phyloP scores from a whole-genome alignment of 2,329 filamentous ascomycete genomes.

The Apiospora arundinis region DNA sequence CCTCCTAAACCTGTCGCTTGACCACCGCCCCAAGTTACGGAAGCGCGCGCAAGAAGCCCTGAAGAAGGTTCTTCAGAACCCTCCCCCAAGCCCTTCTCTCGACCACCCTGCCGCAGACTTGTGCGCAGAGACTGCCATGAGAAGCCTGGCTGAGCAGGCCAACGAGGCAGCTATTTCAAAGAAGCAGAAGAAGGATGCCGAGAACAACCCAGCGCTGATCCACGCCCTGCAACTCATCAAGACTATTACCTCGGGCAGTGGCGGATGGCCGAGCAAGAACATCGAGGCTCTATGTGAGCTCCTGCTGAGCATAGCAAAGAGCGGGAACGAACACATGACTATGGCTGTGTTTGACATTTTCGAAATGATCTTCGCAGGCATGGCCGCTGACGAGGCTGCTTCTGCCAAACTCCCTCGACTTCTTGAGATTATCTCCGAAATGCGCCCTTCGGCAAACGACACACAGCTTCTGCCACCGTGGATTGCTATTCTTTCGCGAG shows the following conservation, averaged over 20 bases:
- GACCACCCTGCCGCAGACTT: constrained; percentile 96
- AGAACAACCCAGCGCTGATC: constrained; percentile 83
- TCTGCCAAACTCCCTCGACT: constrained; percentile 89
- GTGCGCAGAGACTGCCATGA: constrained; percentile 90
- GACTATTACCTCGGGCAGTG: constrained; percentile 83
- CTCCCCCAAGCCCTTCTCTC: constrained; percentile 87
- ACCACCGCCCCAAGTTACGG: constrained; percentile 89
- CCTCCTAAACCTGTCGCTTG: constrained; percentile 82
- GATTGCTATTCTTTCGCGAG: constrained; percentile 93
- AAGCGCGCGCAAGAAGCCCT: constrained; percentile 92
- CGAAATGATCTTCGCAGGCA: constrained; percentile 92
- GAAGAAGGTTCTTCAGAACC: constrained; percentile 79
- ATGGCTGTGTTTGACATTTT: constrained; percentile 98
- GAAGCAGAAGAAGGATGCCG: constrained; percentile 71
- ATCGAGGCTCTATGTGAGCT: constrained; percentile 92
- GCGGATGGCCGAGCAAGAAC: constrained; percentile 95
- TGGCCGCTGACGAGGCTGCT: constrained; percentile 78
- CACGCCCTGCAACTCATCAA: constrained; percentile 93
- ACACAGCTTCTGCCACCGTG: constrained; percentile 93
- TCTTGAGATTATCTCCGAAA: constrained; percentile 88
- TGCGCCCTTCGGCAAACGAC: constrained; percentile 91
- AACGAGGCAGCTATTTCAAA: constrained; percentile 65
- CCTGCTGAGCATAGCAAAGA: constrained; percentile 85
- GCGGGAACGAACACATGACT: constrained; percentile 93
- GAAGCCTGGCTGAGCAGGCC: constrained; percentile 78